Evolutionary conservation across 768 basidiomycete species (phyloP).

Genomic region (Russula emetica): DNA sequence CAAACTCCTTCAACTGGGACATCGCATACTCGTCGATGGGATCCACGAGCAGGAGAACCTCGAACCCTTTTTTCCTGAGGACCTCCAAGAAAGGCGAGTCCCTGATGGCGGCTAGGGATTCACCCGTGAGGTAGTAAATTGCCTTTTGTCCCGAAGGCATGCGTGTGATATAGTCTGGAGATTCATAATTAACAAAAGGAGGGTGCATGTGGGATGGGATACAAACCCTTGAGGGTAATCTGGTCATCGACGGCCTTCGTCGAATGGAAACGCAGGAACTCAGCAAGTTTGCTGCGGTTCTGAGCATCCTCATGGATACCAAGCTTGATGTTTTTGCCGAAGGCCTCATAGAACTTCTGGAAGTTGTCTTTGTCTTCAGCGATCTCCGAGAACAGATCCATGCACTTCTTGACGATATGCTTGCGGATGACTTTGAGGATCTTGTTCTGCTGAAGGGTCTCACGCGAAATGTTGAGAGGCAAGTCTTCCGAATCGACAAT

Average conservation of each 20-base stretch:
- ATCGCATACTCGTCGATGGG: conserved; percentile 99
- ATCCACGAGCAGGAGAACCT: conserved; percentile 95
- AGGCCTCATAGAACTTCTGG: conserved; percentile 93
- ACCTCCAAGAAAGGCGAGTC: conserved; percentile 99
- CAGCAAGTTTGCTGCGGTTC: conserved; percentile 98
- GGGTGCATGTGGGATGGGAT: conserved; percentile 2
- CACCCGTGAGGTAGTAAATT: conserved; percentile 99
- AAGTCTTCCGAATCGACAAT: conserved; percentile 99
- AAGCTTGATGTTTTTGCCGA: conserved; percentile 99
- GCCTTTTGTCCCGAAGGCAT: conserved; percentile 99
- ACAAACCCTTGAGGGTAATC: conserved; percentile 86
- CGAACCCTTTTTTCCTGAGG: conserved; percentile 99
- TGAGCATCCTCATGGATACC: conserved; percentile 99
- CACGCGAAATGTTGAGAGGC: conserved; percentile 99
- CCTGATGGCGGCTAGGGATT: conserved; percentile 83
- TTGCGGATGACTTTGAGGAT: conserved; percentile 99
- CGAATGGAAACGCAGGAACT: conserved; percentile 97
- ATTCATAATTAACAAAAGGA: neutral
- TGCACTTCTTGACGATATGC: conserved; percentile 97
- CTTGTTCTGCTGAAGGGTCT: conserved; percentile 99
- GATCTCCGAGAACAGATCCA: conserved; percentile 93
- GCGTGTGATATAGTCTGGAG: conserved; percentile 92
- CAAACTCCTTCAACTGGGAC: conserved; percentile 98
- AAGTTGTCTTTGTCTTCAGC: conserved; percentile 99
- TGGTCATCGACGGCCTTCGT: conserved; percentile 90